phyloP scores from a whole-genome alignment of 129 eudicot species.

The Gnaphalium uliginosum region DNA sequence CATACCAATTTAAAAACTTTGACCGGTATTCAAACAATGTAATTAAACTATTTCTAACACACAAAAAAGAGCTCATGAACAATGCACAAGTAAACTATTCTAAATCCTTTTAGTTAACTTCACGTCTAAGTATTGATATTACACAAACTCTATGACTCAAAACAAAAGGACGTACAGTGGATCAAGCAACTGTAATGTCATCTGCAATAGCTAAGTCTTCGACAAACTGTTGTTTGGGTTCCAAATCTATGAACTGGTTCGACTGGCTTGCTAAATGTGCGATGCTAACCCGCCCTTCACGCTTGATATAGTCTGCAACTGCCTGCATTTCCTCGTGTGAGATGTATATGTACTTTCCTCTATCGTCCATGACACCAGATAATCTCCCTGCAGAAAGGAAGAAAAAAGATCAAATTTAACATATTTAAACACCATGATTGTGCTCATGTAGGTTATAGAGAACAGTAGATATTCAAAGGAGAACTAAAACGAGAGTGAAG shows the following conservation, averaged over 20 bases:
- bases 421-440: not conserved
- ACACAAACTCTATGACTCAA: not conserved
- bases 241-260: slow-evolving; percentile 94
- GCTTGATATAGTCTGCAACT: slow-evolving; percentile 90
- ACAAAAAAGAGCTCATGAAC: slow-evolving; percentile 12
- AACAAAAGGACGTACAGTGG: slow-evolving; percentile 20
- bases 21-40: not conserved
- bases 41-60: not conserved
- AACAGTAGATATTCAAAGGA: not conserved
- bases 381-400: slow-evolving; percentile 58
- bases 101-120: slow-evolving; percentile 14
- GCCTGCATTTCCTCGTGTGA: slow-evolving; percentile 96
- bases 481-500: not conserved
- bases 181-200: slow-evolving; percentile 68
- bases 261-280: slow-evolving; percentile 95
- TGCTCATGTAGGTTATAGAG: not conserved
- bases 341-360: slow-evolving; percentile 96
- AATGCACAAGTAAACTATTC: slow-evolving; percentile 27
- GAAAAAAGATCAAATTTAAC: no score
- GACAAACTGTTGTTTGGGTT: slow-evolving; percentile 57
- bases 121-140: not conserved
- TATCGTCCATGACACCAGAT: slow-evolving; percentile 97
- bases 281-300: slow-evolving; percentile 92
- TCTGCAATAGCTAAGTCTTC: slow-evolving; percentile 67
- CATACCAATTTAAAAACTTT: not conserved